Evolutionary conservation across 1,284 basidiomycete species (phyloP).

Genomic region (Polyporus tsugae): DNA sequence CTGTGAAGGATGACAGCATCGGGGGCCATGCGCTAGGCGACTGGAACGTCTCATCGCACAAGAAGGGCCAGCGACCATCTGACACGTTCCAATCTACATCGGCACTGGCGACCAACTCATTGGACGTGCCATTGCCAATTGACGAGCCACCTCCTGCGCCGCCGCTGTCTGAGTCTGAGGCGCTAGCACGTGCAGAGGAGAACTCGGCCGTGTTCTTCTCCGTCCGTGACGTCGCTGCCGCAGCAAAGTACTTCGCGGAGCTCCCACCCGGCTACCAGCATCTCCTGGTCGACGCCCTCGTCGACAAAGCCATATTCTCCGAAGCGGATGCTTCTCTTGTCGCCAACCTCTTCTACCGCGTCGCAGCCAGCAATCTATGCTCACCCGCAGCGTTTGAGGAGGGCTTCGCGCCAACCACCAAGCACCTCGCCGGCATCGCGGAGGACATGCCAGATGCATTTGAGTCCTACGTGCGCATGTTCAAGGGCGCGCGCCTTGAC

Average conservation of each 20-base stretch:
- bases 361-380: constrained; percentile 61
- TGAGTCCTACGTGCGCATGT: constrained; percentile 75
- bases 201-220: constrained; percentile 82
- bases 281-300: constrained; percentile 77
- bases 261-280: constrained; percentile 72
- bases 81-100: constrained; percentile 55
- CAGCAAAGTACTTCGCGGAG: constrained; percentile 82
- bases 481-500: constrained; percentile 72
- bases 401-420: constrained; percentile 73
- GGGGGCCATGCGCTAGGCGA: not conserved
- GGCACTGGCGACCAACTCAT: constrained; percentile 57
- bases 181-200: constrained; percentile 81
- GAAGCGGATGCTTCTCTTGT: constrained; percentile 88
- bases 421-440: constrained; percentile 85
- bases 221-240: constrained; percentile 84
- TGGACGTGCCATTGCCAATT: constrained; percentile 15
- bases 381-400: constrained; percentile 65
- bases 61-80: constrained; percentile 74
- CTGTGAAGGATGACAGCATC: not conserved
- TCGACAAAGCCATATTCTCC: constrained; percentile 75
- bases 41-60: constrained; percentile 60
- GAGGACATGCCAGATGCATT: constrained; percentile 91
- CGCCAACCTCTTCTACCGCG: constrained; percentile 69
- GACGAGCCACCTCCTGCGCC: constrained; percentile 41
- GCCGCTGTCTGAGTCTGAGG: constrained; percentile 76